These are phyloP conservation scores for Cucurbita maxima DNA, from an alignment of 306 rosid species.

Conservation along the genomic window DNA sequence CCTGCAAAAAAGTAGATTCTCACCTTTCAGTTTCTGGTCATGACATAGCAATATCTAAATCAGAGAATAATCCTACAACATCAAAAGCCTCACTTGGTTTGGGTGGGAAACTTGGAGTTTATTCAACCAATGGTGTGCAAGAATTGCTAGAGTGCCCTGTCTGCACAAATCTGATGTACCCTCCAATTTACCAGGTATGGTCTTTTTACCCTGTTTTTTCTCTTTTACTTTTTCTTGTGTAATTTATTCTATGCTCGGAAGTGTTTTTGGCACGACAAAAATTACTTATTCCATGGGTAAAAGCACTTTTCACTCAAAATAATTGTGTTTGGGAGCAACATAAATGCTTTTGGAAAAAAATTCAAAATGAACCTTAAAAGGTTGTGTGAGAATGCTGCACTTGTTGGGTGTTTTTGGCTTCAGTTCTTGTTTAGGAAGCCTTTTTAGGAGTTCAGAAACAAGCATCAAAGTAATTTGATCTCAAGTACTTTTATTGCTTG, in stretches of 20 bases:
- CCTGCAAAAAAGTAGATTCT: conserved; percentile 58
- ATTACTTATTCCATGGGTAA: neutral
- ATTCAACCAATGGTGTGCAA: conserved; percentile 63
- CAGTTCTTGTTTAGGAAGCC: neutral
- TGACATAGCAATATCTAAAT: conserved; percentile 40
- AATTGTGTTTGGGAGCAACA: neutral
- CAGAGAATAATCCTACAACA: conserved; percentile 30
- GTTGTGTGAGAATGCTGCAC: neutral
- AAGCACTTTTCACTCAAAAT: neutral
- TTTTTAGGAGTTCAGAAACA: neutral
- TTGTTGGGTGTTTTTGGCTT: neutral
- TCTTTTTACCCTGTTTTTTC: neutral
- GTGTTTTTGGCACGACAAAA: neutral
- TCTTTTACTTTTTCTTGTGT: neutral
- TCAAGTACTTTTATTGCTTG: neutral
- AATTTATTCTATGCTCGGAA: neutral
- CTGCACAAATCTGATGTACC: conserved; percentile 79
- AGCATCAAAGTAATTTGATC: neutral
- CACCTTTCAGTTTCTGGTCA: conserved; percentile 33
- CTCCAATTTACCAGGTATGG: conserved; percentile 85
- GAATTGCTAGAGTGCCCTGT: conserved; percentile 84
- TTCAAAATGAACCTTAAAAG: neutral
- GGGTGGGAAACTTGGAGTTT: conserved; percentile 39
- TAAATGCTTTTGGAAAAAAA: neutral
- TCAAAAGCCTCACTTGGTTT: conserved; percentile 26